These are phyloP conservation scores for Phytomonas francai DNA, from an alignment of 208 protist genomes.

Conservation along the genomic window DNA sequence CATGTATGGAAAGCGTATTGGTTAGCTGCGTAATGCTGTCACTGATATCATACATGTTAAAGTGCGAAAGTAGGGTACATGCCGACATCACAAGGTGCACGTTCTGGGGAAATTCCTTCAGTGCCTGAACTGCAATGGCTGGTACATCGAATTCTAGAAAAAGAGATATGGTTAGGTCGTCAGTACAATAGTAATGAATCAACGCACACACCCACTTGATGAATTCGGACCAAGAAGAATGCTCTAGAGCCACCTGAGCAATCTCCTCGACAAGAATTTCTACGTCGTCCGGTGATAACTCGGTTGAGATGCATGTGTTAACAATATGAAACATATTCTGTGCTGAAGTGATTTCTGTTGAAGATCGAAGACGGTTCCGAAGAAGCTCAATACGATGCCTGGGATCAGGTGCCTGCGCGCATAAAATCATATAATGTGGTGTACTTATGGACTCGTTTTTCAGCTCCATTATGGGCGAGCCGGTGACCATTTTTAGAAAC, in stretches of 20 bases:
- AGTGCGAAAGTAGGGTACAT: constrained; percentile 68
- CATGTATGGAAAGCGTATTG: constrained; percentile 44
- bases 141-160: constrained; percentile 82
- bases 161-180: constrained; percentile 79
- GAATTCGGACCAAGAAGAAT: constrained; percentile 67
- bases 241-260: constrained; percentile 36
- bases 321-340: constrained; percentile 64
- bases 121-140: constrained; percentile 50
- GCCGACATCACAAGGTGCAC: constrained; percentile 44
- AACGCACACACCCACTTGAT: constrained; percentile 74
- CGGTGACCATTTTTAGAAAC: constrained; percentile 56
- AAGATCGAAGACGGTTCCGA: constrained; percentile 51
- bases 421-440: constrained; percentile 79
- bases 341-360: constrained; percentile 61
- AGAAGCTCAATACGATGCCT: constrained; percentile 54
- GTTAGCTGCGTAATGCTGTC: constrained; percentile 79
- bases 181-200: constrained; percentile 87
- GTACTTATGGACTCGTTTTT: constrained; percentile 20
- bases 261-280: constrained; percentile 74
- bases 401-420: constrained; percentile 47
- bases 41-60: constrained; percentile 79
- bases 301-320: constrained; percentile 52
- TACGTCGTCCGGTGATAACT: constrained; percentile 60
- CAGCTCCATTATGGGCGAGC: constrained; percentile 52
- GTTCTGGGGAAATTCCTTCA: constrained; percentile 49